A percentile compares a stretch with the other conserved stretches of the same genome.
phyloP scores from a whole-genome alignment of 1,139 yeast genomes.

The Candida sanyaensis region DNA sequence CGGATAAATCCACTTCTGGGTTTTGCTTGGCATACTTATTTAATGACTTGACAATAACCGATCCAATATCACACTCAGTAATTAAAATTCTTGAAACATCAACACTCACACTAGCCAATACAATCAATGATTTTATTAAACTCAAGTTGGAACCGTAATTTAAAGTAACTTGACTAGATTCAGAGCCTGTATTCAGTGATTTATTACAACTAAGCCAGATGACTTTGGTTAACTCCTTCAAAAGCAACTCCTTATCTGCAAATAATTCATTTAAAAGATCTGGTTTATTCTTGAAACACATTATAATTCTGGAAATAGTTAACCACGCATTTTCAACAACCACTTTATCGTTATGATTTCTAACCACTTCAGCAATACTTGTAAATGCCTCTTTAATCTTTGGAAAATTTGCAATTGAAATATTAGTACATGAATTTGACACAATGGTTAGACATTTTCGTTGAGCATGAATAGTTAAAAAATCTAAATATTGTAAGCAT shows the following conservation, averaged over 20 bases:
- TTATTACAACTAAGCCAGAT: constrained; percentile 33
- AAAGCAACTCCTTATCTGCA: constrained; percentile 25
- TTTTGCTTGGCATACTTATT: constrained; percentile 33
- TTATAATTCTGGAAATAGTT: constrained; percentile 63
- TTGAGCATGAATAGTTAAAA: constrained; percentile 88
- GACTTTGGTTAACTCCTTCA: constrained; percentile 29
- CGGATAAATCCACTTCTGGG: neutral
- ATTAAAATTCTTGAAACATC: constrained; percentile 42
- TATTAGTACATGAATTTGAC: constrained; percentile 67
- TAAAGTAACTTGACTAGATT: constrained; percentile 23
- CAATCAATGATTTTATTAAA: constrained; percentile 44
- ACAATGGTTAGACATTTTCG: constrained; percentile 77
- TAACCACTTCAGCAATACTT: constrained; percentile 60
- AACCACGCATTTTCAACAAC: constrained; percentile 74
- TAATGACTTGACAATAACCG: constrained; percentile 46
- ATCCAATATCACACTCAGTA: constrained; percentile 40
- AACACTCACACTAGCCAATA: constrained; percentile 39
- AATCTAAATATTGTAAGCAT: constrained; percentile 77
- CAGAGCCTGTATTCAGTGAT: constrained; percentile 18
- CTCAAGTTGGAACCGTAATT: constrained; percentile 36
- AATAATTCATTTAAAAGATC: constrained; percentile 49
- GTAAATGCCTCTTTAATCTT: constrained; percentile 61
- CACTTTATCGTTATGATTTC: constrained; percentile 56
- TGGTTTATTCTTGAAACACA: constrained; percentile 50
- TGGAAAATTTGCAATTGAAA: constrained; percentile 46